Evolutionary conservation across 2,329 filamentous ascomycete species (phyloP), one percentile per base, ranked within the genome.

Genomic region (Kalaharituber pfeilii): DNA sequence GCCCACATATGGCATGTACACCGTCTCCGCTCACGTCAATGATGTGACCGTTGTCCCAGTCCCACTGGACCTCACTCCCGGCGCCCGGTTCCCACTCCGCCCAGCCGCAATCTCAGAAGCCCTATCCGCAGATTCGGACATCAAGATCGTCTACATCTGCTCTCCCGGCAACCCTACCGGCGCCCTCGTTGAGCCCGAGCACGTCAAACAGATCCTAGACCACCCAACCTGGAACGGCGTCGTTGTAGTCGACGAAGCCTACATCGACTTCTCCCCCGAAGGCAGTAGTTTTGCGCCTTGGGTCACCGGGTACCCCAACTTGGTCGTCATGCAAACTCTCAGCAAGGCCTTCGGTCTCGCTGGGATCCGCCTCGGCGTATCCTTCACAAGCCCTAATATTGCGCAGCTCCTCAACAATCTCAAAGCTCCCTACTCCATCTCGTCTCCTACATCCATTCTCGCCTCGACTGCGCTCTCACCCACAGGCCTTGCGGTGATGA

Each of bases 1-100:
- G 18, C 91, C 91, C 1, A 98, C 91, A 0, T 98, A 98, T 68
- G 91, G 91, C 70, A 98, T 98, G 91, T 98, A 98, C 73, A 75
- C 79, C 49, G 91, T 98, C 18, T 93, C 86, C 5, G 91, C 91
- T 1, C 84, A 93, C 66, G 82, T 95, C 62, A 98, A 98, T 71
- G 91, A 96, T 66, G 75, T 98, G 20, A 76, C 76, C 47, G 78
- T 96, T 25, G 82, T 93, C 62, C 86, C 84, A 66, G 80, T 96
- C n/a, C 87, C 88, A 0, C 73, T 96, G 22, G 75, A 84, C 49
- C 55, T 57, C 25, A 27, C 55, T 18, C 75, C 77, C 1, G 77
- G 80, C 1, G 81, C 85, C 1, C 73, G 69, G 3, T 98, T 96
- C 68, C 75, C 74, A 45, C 74, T 95, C 62, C 80, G 91, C 68